Evolutionary conservation across 2,329 filamentous ascomycete genomes (phyloP), one percentile per base, ranked within the genome.

Genomic region (Sporothrix mexicana): DNA sequence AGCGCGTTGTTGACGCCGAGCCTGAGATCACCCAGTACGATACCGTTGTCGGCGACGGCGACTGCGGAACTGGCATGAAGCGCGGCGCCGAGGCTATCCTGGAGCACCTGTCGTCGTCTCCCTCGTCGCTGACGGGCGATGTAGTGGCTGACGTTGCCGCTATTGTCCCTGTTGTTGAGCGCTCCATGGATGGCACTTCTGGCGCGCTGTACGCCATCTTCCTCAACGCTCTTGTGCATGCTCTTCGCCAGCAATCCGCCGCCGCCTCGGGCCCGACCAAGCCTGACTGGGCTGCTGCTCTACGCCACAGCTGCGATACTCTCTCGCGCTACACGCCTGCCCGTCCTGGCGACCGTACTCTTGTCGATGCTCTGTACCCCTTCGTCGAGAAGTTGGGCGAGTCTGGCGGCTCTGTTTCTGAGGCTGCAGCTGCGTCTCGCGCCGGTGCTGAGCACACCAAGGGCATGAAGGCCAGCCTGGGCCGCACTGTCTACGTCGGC

Each of bases 401-500:
- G 78, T 90, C 90, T 0, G 88, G 88, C 15, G 45, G 93, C 79
- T 43, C 67, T 2, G 80, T 96, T 23, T 87, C 88, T 76, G 85
- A 90, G 79, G 95, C 96, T 8, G 94, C 93, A 0, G 85, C 89
- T 77, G 94, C 93, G 1, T 91, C 94, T 0, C 88, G 88, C 75
- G 85, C 90, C 64, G 96, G 92, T 0, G 92, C 95, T 3, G 91
- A 95, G 76, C 88, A 88, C 43, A 98, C 96, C 23, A 97, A 95
- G 84, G 92, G 92, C 30, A 98, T 99, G 95, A 90, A 92, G 80
- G 93, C 96, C 57, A 96, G 91, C 77, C 84, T 99, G 55, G 96
- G 96, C 8, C 85, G 94, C 73, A 89, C 92, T 1, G 93, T 96
- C 12, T 97, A 97, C 80, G 89, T 97, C 69, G 93, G 92, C 74